phyloP scores from a whole-genome alignment of 108 stramenopile genomes.

The Skeletonema menzelii region DNA sequence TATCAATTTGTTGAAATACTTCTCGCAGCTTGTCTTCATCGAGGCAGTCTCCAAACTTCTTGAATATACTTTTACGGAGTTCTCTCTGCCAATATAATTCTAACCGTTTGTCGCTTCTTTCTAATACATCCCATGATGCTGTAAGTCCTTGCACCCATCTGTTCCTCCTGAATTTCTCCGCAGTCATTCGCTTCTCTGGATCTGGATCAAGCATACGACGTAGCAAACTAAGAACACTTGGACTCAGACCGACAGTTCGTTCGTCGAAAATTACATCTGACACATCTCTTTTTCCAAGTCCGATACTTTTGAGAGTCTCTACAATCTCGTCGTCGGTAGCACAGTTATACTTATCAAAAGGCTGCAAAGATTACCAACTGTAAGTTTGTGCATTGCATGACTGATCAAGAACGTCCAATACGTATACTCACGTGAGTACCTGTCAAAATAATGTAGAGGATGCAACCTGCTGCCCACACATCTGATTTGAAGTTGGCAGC shows the following conservation, averaged over 20 bases:
- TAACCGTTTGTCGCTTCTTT: constrained; percentile 8
- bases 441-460: constrained; percentile 29
- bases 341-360: constrained; percentile 14
- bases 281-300: not conserved
- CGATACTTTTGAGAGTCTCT: constrained; percentile 13
- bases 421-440: constrained; percentile 13
- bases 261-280: constrained; percentile 8
- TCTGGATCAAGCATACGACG: constrained; percentile 22
- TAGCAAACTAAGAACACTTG: constrained; percentile 9
- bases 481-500: constrained; percentile 18
- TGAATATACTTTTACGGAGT: constrained; percentile 12
- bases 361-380: not conserved
- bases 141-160: constrained; percentile 28
- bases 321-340: constrained; percentile 19
- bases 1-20: constrained; percentile 13
- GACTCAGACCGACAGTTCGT: constrained; percentile 11
- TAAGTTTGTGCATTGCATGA: not conserved
- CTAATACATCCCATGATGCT: constrained; percentile 9
- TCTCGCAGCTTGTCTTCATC: constrained; percentile 12
- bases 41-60: constrained; percentile 13
- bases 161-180: constrained; percentile 7
- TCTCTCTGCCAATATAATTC: constrained; percentile 31
- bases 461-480: constrained; percentile 29
- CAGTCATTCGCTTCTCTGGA: constrained; percentile 19
- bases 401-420: not conserved